These are phyloP conservation scores for Spiraea crenata DNA, from an alignment of 331 rosid species.

Conservation along the genomic window DNA sequence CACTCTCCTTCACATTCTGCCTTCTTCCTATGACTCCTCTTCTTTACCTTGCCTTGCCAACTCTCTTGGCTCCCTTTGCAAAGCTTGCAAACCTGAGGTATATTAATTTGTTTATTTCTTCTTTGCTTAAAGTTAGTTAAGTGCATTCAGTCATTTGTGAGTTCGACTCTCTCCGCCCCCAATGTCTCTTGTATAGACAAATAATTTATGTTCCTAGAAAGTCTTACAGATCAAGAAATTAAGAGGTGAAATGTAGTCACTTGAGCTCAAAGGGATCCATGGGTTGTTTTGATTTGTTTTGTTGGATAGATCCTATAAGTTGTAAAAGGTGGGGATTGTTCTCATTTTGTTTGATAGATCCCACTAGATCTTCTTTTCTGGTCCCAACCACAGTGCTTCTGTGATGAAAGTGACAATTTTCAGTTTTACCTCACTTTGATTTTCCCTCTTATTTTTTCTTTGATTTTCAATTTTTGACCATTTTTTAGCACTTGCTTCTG, in stretches of 20 bases:
- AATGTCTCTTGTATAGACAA: too few species aligned
- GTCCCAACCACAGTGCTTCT: constrained; percentile 12
- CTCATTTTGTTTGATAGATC: constrained; percentile 32
- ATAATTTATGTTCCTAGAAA: background rate
- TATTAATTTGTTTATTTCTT: background rate
- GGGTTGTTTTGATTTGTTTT: background rate
- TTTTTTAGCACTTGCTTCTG: constrained; percentile 1
- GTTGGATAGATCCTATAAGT: constrained; percentile 12
- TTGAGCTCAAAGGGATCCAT: background rate
- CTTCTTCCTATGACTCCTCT: constrained; percentile 39
- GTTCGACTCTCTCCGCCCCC: too few species aligned
- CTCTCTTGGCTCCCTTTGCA: constrained; percentile 84
- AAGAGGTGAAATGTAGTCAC: background rate
- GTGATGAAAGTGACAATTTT: constrained; percentile 10
- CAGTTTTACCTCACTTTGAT: background rate
- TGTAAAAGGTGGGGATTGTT: background rate
- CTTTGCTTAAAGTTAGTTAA: background rate
- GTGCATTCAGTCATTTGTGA: too few species aligned
- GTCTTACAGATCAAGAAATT: background rate
- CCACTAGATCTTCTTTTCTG: constrained; percentile 8
- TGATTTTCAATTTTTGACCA: background rate
- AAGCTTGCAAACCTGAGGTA: constrained; percentile 90
- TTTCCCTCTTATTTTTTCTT: background rate
- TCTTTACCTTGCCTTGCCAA: constrained; percentile 59
- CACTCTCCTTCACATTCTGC: constrained; percentile 72